Percentiles rank a stretch among this genome's conserved stretches.
Evolutionary conservation across 768 basidiomycete genomes (phyloP).

Genomic region (Albatrellus ellisii): DNA sequence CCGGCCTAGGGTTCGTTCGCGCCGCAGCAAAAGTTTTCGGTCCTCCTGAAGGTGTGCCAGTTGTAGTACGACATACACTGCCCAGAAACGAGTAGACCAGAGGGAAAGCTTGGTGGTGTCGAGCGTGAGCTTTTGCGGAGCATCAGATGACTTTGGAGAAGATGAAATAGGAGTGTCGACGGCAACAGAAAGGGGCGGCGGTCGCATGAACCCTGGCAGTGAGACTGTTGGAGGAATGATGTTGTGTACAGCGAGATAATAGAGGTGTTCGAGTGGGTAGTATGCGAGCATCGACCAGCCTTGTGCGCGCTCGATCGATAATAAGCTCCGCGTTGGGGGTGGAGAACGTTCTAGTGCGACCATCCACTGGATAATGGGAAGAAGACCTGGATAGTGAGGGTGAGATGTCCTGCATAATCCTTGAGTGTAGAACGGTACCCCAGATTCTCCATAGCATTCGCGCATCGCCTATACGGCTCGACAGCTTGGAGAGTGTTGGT

Average conservation of each 20-base stretch:
- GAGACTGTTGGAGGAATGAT: slow-evolving; percentile 46
- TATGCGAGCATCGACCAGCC: slow-evolving; percentile 68
- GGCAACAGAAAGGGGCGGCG: slow-evolving; percentile 18
- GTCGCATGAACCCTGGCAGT: not conserved
- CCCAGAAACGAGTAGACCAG: slow-evolving; percentile 80
- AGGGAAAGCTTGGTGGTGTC: slow-evolving; percentile 35
- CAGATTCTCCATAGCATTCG: slow-evolving; percentile 67
- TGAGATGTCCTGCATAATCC: not conserved
- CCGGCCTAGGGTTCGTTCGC: slow-evolving; percentile 35
- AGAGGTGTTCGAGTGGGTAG: slow-evolving; percentile 70
- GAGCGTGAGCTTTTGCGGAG: slow-evolving; percentile 23
- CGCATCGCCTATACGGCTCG: slow-evolving; percentile 46
- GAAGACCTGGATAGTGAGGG: slow-evolving; percentile 34
- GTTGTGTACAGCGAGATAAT: slow-evolving; percentile 47
- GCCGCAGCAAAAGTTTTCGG: slow-evolving; percentile 38
- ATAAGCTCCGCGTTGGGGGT: slow-evolving; percentile 54
- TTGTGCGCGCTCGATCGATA: slow-evolving; percentile 70
- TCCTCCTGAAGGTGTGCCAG: slow-evolving; percentile 64
- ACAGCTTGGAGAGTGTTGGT: slow-evolving; percentile 38
- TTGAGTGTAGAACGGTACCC: slow-evolving; percentile 34
- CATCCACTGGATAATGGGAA: slow-evolving; percentile 73
- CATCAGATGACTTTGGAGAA: slow-evolving; percentile 15
- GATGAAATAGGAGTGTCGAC: slow-evolving; percentile 20
- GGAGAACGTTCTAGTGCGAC: slow-evolving; percentile 60
- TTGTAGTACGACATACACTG: slow-evolving; percentile 62